Evolutionary conservation across 2,329 filamentous ascomycete genomes (phyloP).

Genomic region (Diaporthe sp.): DNA sequence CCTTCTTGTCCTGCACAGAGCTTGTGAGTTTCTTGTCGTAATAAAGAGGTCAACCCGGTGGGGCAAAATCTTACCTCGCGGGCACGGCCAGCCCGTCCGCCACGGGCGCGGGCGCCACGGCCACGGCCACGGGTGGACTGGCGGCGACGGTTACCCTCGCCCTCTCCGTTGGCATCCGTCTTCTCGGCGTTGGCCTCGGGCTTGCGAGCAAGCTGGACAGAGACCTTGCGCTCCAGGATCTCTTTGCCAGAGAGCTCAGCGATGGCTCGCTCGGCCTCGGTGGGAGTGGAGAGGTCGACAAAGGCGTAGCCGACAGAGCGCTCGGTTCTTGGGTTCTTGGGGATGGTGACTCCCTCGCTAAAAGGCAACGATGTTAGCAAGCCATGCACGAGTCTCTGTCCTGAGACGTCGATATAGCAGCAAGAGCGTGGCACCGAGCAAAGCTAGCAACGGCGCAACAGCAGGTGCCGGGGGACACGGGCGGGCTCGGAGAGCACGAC

Average conservation of each 20-base stretch:
- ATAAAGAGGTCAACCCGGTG: neutral
- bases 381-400: neutral
- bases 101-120: slow-evolving; percentile 75
- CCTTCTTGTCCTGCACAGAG: slow-evolving; percentile 58
- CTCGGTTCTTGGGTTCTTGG: slow-evolving; percentile 98
- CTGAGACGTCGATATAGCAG: neutral
- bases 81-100: slow-evolving; percentile 69
- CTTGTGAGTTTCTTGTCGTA: slow-evolving; percentile 42
- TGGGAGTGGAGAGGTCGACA: slow-evolving; percentile 95
- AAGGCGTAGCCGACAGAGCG: slow-evolving; percentile 99
- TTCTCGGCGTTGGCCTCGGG: slow-evolving; percentile 88
- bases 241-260: slow-evolving; percentile 96
- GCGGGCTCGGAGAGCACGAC: neutral
- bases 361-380: slow-evolving; percentile 52
- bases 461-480: neutral
- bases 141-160: slow-evolving; percentile 75
- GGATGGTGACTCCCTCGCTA: slow-evolving; percentile 98
- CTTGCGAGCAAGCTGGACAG: slow-evolving; percentile 98
- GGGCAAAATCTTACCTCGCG: slow-evolving; percentile 67
- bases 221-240: slow-evolving; percentile 98
- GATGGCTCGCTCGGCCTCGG: slow-evolving; percentile 96
- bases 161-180: slow-evolving; percentile 82
- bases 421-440: neutral
- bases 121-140: slow-evolving; percentile 77
- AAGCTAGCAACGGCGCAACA: neutral